Conservation (phyloP, 2,329 filamentous ascomycete genomes). For the Neonectria punicea region DNA sequence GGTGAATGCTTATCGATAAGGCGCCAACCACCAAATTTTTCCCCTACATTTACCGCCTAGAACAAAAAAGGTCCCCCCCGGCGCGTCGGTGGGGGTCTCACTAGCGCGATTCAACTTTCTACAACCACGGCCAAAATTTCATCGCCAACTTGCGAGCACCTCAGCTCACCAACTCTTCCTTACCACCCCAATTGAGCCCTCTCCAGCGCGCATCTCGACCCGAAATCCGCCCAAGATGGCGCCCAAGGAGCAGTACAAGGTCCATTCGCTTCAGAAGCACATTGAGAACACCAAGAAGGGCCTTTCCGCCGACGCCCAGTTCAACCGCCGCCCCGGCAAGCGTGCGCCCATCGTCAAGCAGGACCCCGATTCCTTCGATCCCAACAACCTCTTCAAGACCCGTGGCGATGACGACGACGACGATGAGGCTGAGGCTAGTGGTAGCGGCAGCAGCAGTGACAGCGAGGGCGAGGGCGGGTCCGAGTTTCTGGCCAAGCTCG, state of each 20-base stretch:
- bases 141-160: constrained; percentile 33
- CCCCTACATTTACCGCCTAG: neutral
- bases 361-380: constrained; percentile 34
- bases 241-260: constrained; percentile 49
- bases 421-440: constrained; percentile 46
- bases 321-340: constrained; percentile 44
- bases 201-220: constrained; percentile 26
- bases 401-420: constrained; percentile 46
- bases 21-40: constrained; percentile 29
- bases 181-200: constrained; percentile 36
- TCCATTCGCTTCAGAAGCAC: constrained; percentile 52
- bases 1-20: constrained; percentile 34
- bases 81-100: constrained; percentile 27
- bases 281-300: constrained; percentile 52
- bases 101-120: constrained; percentile 23
- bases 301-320: constrained; percentile 47
- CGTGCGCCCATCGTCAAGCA: constrained; percentile 47
- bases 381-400: constrained; percentile 45
- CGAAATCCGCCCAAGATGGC: constrained; percentile 47
- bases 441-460: constrained; percentile 49
- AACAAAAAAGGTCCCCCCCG: constrained; percentile 23
- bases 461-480: constrained; percentile 41
- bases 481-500: constrained; percentile 49
- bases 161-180: constrained; percentile 29
- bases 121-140: constrained; percentile 41